These are phyloP conservation scores for Carex kokanica DNA, from an alignment of 176 grass and related monocot genomes.

Conservation along the genomic window DNA sequence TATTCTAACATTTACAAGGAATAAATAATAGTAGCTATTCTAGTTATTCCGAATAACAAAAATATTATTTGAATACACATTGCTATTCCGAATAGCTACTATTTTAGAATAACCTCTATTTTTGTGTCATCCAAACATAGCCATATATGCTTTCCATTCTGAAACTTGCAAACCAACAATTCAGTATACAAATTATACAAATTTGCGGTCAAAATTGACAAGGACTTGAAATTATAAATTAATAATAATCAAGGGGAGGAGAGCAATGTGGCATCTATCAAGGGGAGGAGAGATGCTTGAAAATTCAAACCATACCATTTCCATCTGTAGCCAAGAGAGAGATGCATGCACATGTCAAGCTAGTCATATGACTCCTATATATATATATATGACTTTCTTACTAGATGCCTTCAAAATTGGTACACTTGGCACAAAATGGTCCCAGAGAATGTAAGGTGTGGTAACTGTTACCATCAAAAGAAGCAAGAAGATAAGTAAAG, in stretches of 20 bases:
- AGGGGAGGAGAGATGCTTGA: not conserved
- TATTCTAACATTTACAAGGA: too few relatives aligned
- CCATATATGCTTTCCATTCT: not conserved
- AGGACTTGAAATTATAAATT: not conserved
- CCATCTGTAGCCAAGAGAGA: not conserved
- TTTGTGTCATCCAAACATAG: too few relatives aligned
- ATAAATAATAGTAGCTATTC: too few relatives aligned
- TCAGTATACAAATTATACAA: not conserved
- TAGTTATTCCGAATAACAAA: too few relatives aligned
- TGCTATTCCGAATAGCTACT: too few relatives aligned
- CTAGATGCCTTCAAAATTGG: not conserved
- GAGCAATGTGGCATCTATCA: too few relatives aligned
- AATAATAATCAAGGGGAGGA: not conserved
- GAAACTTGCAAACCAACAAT: not conserved
- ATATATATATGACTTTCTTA: conserved; percentile 2
- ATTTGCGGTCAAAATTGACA: not conserved
- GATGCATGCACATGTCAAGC: not conserved
- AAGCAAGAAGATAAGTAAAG: not conserved
- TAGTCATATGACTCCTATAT: not conserved
- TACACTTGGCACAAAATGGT: conserved; percentile 2
- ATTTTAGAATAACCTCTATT: too few relatives aligned
- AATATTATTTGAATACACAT: too few relatives aligned
- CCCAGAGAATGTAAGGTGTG: conserved; percentile 1
- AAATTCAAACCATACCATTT: not conserved
- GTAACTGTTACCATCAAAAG: conserved; percentile 15